phyloP scores from a whole-genome alignment of 257 asterid genomes.

The Ballota nigra region DNA sequence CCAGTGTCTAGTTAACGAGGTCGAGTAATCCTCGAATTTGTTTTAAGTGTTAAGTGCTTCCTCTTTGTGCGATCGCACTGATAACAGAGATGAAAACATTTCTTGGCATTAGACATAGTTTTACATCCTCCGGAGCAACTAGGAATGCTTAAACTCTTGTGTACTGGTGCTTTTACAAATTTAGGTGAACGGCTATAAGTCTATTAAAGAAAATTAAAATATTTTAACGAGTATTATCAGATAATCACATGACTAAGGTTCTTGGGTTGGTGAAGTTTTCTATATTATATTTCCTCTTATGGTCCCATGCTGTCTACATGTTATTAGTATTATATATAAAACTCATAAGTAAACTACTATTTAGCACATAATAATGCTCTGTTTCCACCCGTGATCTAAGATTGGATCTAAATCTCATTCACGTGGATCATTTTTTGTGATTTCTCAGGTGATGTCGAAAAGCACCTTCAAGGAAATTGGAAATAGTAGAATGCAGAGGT shows the following conservation, averaged over 20 bases:
- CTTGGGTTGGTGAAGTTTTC: neutral
- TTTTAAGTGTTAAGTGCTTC: too few relatives aligned
- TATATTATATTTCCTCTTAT: neutral
- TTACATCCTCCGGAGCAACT: neutral
- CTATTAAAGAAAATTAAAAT: neutral
- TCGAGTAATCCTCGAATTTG: too few relatives aligned
- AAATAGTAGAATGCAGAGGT: neutral
- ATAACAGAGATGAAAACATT: too few relatives aligned
- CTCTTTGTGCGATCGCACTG: too few relatives aligned
- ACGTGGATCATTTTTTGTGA: neutral
- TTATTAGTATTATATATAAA: too few relatives aligned
- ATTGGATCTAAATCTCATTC: conserved; percentile 14
- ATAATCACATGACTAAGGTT: neutral
- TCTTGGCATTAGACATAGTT: neutral
- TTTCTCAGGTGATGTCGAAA: conserved; percentile 5
- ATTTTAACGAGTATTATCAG: neutral
- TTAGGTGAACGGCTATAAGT: neutral
- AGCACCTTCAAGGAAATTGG: neutral
- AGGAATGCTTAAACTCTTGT: neutral
- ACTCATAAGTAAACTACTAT: neutral
- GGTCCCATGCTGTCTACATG: neutral
- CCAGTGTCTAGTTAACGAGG: too few relatives aligned
- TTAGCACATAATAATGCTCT: neutral
- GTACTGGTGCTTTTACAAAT: neutral
- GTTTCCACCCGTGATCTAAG: neutral